Evolutionary conservation across 2,329 filamentous ascomycete genomes (phyloP), one percentile per base, ranked within the genome.

Genomic region (Sordariomycetes sp.): DNA sequence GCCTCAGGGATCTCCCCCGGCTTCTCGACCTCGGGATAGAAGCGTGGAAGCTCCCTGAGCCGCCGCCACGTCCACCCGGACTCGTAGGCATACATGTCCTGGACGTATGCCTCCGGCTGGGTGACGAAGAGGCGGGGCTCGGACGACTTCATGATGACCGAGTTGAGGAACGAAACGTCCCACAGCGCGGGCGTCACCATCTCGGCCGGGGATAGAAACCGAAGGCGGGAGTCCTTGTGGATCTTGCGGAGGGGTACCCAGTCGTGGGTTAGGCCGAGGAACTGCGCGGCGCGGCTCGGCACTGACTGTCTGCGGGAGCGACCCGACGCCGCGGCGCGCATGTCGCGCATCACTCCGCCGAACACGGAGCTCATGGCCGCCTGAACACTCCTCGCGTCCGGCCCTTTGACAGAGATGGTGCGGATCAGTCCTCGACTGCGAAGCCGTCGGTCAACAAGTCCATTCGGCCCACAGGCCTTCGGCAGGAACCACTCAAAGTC

Each of bases 211-310:
- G 79, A 80, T 12, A 91, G 74, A 62, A 90, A 90, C 1, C 82
- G 81, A 7, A 92, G 75, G 28, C 82, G 79, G 0, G 85, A 84
- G 58, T 89, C 85, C 64, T 86, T 89, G 65, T 87, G 81, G 2
- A 89, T 73, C 67, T 91, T 91, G 55, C 87, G 81, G 20, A 92
- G 73, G 5, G 88, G 88, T n/a, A 91, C 78, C 78, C 87, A 89
- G 0, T 80, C 70, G 51, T 86, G 83, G 57, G 79, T 77, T 20
- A 91, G 73, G 6, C 84, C 87, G 22, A 84, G 71, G 56, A 78
- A 82, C 48, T 61, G 59, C 28, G 25, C 51, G 17, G 28, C n/a
- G 20, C 53, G 57, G 36, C 50, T 52, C 17, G 52, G 45, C 22
- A 53, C 32, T 20, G 51, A 51, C 2, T 52, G 58, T 24, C 42